Evolutionary conservation across 1,139 yeast species (phyloP).

Genomic region (Lodderomyces oxycetoniae): DNA sequence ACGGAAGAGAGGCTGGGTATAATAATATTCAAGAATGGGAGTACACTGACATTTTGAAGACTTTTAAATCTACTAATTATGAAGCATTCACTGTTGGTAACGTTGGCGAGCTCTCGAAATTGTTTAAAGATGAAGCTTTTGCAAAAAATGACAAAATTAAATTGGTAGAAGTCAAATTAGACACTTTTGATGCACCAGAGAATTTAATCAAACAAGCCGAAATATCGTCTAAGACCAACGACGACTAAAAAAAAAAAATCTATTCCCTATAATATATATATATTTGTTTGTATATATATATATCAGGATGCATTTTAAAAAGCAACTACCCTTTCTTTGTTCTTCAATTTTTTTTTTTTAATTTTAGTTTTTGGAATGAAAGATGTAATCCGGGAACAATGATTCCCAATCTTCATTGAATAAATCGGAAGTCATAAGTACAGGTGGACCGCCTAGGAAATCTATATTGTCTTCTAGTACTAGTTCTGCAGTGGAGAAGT

Average conservation of each 20-base stretch:
- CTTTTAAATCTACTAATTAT: slow-evolving; percentile 28
- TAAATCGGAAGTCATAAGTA: slow-evolving; percentile 49
- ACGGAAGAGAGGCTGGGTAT: slow-evolving; percentile 32
- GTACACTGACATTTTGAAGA: slow-evolving; percentile 26
- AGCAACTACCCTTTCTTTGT: too few species aligned
- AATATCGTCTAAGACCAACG: slow-evolving; percentile 47
- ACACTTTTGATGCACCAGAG: slow-evolving; percentile 34
- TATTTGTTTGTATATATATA: background rate
- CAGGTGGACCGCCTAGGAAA: slow-evolving; percentile 51
- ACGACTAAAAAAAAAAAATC: slow-evolving; percentile 2
- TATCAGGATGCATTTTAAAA: too few species aligned
- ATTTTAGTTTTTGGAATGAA: slow-evolving; percentile 16
- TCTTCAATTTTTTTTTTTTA: background rate
- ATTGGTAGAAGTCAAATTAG: slow-evolving; percentile 33
- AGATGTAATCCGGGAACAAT: slow-evolving; percentile 40
- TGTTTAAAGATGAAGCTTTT: slow-evolving; percentile 26
- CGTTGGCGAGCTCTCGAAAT: slow-evolving; percentile 23
- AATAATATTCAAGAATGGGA: slow-evolving; percentile 41
- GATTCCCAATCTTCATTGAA: slow-evolving; percentile 50
- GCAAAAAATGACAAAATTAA: slow-evolving; percentile 29
- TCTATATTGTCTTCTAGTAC: slow-evolving; percentile 29
- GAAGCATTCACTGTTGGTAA: slow-evolving; percentile 25
- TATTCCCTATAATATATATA: too few species aligned
- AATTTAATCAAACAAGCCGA: slow-evolving; percentile 30
- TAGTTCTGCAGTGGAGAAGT: slow-evolving; percentile 18